A percentile compares a stretch with the other conserved stretches of the same genome.
Conservation (phyloP, 2,329 filamentous ascomycete genomes). For the Ceratocystis papillata region DNA sequence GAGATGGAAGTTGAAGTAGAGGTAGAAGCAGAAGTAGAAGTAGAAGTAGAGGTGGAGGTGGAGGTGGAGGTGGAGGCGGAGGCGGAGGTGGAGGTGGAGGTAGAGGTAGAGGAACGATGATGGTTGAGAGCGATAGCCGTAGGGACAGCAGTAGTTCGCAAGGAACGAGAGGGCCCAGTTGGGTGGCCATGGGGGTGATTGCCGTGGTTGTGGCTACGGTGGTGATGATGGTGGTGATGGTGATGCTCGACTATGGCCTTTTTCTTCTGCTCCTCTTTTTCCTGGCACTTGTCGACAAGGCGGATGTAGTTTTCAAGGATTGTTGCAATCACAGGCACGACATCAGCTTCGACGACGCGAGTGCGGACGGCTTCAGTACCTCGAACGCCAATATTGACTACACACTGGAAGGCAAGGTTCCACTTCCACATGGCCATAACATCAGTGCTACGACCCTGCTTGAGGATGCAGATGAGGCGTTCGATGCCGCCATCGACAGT, state of each 20-base stretch:
- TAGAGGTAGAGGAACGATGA: not conserved
- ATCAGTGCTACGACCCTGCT: conserved; percentile 91
- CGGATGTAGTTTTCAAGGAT: conserved; percentile 98
- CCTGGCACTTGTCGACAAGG: conserved; percentile 81
- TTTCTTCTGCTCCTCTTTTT: conserved; percentile 46
- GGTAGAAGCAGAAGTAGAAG: not conserved
- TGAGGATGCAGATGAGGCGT: conserved; percentile 90
- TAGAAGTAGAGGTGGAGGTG: not conserved
- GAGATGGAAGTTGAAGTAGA: not conserved
- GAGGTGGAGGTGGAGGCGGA: not conserved
- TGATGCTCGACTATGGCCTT: conserved; percentile 41
- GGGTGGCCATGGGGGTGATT: conserved; percentile 35
- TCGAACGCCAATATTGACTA: conserved; percentile 95
- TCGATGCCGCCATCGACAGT: conserved; percentile 98
- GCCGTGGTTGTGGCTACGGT: conserved; percentile 26
- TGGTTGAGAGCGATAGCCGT: not conserved
- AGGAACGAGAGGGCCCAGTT: conserved; percentile 35
- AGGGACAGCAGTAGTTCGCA: conserved; percentile 17
- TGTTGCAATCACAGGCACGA: conserved; percentile 97
- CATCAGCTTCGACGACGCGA: conserved; percentile 92
- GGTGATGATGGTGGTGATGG: conserved; percentile 27
- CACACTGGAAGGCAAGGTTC: conserved; percentile 97
- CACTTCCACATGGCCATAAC: conserved; percentile 99
- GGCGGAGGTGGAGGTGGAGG: not conserved
- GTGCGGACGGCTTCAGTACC: conserved; percentile 91